Base-by-base conservation (phyloP, 1,284 basidiomycete genomes). In the Coniferiporia weirii region DNA sequence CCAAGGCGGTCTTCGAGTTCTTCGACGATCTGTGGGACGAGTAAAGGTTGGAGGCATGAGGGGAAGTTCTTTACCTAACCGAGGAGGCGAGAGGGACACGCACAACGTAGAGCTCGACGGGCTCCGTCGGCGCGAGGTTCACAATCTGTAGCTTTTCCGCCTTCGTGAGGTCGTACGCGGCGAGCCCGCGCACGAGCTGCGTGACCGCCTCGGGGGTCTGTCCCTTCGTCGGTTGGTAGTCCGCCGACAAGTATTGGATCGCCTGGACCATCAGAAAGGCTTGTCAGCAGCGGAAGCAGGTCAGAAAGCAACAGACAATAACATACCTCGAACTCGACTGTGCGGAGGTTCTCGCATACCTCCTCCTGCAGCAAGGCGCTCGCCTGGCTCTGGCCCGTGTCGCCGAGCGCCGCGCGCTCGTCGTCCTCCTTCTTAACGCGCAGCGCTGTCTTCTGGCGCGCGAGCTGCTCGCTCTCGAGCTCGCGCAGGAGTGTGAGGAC, bases 41-140 rank as follows among this genome's bases (percentile, higher is more conserved):
- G n/a, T 27, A 20, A 4, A 40, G 20, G 15, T 17, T 8, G 40
- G 22, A 57, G 35, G 22, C 36, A 44, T n/a, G 48, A 48, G 34
- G 34, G 8, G n/a, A 19, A 3, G 2, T 3, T 19, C 3, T 20
- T 46, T 9, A n/a, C 20, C 27, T 62, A 56, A 63, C n/a, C n/a
- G 54, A 27, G 34, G 49, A 50, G 51, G 15, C 32, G 8, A 49
- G 49, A 36, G 38, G 51, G 36, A 36, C 15, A 82, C 91, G 60
- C 66, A 95, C 93, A 51, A 93, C 88, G 66, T 97, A 95, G 20
- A 98, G 83, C 69, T 95, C 93, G 34, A 97, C 92, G 0, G 87
- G 76, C 52, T 85, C 81, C 4, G 80, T 84, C 0, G 95, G 95
- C 0, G 89, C 89, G 13, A 96, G 79, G 69, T 98, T 97, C 51